Percentiles rank a stretch among this genome's conserved stretches.
Evolutionary conservation across 2,329 filamentous ascomycete species (phyloP).

Genomic region (Tothia fuscella): DNA sequence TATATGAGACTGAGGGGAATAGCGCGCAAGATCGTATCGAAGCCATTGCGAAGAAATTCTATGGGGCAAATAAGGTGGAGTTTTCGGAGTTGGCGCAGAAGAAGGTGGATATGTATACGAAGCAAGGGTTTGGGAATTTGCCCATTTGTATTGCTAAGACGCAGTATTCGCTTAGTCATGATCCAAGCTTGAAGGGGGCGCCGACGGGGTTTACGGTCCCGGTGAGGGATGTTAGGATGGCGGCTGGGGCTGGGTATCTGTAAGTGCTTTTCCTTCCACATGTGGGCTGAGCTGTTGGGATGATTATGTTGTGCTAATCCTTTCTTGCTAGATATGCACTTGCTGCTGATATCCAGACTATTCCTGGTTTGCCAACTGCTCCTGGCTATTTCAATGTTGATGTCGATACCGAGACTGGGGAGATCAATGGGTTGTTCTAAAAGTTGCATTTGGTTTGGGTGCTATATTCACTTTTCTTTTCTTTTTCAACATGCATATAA

Average conservation of each 20-base stretch:
- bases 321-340: slow-evolving; percentile 89
- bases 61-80: slow-evolving; percentile 78
- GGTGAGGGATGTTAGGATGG: slow-evolving; percentile 86
- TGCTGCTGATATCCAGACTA: slow-evolving; percentile 96
- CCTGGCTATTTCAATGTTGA: slow-evolving; percentile 95
- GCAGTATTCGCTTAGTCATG: slow-evolving; percentile 91
- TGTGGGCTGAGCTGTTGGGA: not conserved
- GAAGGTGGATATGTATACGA: slow-evolving; percentile 91
- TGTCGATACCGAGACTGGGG: slow-evolving; percentile 40
- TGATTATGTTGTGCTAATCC: too few relatives aligned
- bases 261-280: too few relatives aligned
- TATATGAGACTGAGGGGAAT: slow-evolving; percentile 64
- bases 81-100: slow-evolving; percentile 90
- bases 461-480: too few relatives aligned
- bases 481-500: too few relatives aligned
- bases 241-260: slow-evolving; percentile 86
- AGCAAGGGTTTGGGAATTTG: slow-evolving; percentile 82
- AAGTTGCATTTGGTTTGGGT: not conserved
- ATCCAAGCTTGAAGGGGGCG: slow-evolving; percentile 86
- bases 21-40: slow-evolving; percentile 83
- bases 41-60: slow-evolving; percentile 83
- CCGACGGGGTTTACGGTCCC: slow-evolving; percentile 90
- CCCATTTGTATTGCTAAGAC: slow-evolving; percentile 98
- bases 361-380: slow-evolving; percentile 86
- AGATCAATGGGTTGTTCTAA: slow-evolving; percentile 69